Percentiles rank a stretch among this genome's conserved stretches.
Conservation (phyloP, 75 land plant species). For the Cupressus sempervirens region DNA sequence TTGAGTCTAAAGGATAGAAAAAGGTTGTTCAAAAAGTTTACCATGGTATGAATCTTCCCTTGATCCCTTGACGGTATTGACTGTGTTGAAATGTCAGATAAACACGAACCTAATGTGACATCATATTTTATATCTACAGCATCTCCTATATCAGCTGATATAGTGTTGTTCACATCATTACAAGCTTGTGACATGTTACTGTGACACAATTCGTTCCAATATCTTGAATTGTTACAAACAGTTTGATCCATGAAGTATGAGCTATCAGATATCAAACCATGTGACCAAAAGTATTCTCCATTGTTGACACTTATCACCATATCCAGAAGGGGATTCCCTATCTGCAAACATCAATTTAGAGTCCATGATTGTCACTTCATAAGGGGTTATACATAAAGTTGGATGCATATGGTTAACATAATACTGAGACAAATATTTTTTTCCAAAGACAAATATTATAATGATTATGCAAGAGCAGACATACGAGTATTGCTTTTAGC, state of each 20-base stretch:
- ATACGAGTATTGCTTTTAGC: slow-evolving; percentile 1
- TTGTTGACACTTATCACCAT: neutral
- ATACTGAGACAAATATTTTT: neutral
- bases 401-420: neutral
- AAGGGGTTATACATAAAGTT: neutral
- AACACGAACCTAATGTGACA: slow-evolving; percentile 15
- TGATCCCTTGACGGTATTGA: neutral
- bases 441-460: neutral
- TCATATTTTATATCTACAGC: slow-evolving; percentile 15
- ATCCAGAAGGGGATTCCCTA: neutral
- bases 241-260: slow-evolving; percentile 16
- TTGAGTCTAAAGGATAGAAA: neutral
- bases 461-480: neutral
- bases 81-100: neutral
- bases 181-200: neutral
- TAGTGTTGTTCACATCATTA: neutral
- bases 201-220: neutral
- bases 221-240: slow-evolving; percentile 11
- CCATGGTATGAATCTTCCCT: neutral
- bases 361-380: neutral
- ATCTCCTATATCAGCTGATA: slow-evolving; percentile 9
- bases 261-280: slow-evolving; percentile 9
- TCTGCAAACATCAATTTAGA: neutral
- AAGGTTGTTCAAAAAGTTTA: neutral
- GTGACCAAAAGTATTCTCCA: slow-evolving; percentile 1